Evolutionary conservation across 352 stramenopile genomes (phyloP).

Genomic region (Pythium guiyangense): DNA sequence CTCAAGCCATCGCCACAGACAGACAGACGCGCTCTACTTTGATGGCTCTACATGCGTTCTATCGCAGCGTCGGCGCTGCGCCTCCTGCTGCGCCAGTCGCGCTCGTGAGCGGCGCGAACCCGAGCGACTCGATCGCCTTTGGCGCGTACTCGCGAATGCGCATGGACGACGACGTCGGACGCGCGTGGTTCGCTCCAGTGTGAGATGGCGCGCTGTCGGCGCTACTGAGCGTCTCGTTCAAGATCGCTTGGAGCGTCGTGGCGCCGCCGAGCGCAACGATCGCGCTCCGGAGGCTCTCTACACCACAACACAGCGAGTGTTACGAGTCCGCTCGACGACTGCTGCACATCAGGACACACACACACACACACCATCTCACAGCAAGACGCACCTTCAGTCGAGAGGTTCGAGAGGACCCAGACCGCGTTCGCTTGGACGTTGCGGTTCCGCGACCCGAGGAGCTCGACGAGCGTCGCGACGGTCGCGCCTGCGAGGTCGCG

Average conservation of each 20-base stretch:
- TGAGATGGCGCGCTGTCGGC: background rate
- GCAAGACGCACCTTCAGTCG: slow-evolving; percentile 34
- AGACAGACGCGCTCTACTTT: too few species aligned
- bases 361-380: too few species aligned
- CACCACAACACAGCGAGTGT: background rate
- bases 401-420: slow-evolving; percentile 78
- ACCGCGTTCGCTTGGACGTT: slow-evolving; percentile 68
- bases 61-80: too few species aligned
- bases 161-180: slow-evolving; percentile 56
- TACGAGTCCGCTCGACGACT: background rate
- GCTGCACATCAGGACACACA: background rate
- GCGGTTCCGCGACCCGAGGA: slow-evolving; percentile 45
- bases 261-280: slow-evolving; percentile 51
- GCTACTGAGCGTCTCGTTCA: slow-evolving; percentile 39
- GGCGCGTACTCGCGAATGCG: slow-evolving; percentile 74
- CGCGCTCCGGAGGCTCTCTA: slow-evolving; percentile 42
- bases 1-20: too few species aligned
- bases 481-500: slow-evolving; percentile 25
- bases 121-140: slow-evolving; percentile 67
- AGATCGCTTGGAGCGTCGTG: slow-evolving; percentile 54
- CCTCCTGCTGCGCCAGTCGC: too few species aligned
- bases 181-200: background rate
- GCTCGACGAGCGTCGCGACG: slow-evolving; percentile 33
- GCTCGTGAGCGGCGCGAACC: slow-evolving; percentile 28
- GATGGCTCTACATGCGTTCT: too few species aligned